phyloP scores from a whole-genome alignment of 441 rosid genomes.

The Populus trichocarpa region DNA sequence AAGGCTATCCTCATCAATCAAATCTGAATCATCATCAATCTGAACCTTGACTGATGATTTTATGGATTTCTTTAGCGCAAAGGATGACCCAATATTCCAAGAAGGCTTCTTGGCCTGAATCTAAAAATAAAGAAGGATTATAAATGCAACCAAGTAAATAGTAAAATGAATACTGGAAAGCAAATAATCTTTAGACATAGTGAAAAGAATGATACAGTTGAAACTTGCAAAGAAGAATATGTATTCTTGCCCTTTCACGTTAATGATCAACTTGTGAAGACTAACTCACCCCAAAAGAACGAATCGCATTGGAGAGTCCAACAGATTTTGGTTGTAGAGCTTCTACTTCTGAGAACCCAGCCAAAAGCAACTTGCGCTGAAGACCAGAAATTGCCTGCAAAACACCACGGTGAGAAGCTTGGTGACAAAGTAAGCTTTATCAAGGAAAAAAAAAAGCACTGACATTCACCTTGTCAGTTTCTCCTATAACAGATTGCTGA shows the following conservation, averaged over 20 bases:
- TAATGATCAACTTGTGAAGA: not conserved
- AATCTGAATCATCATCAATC: conserved; percentile 67
- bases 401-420: conserved; percentile 7
- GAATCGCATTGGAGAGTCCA: conserved; percentile 23
- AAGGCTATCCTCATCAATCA: conserved; percentile 94
- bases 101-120: conserved; percentile 84
- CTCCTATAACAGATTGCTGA: conserved; percentile 32
- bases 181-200: not conserved
- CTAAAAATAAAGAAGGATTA: conserved; percentile 28
- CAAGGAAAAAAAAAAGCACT: not conserved
- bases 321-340: conserved; percentile 40
- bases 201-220: not conserved
- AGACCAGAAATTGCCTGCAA: conserved; percentile 44
- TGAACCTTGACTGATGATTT: conserved; percentile 50
- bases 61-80: conserved; percentile 57
- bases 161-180: not conserved
- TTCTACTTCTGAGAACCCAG: conserved; percentile 69
- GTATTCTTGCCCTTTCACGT: not conserved
- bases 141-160: not conserved
- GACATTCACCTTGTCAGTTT: conserved; percentile 41
- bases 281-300: conserved; percentile 52
- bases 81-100: conserved; percentile 90
- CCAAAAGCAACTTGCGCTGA: conserved; percentile 58
- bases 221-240: not conserved
- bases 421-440: not conserved